Evolutionary conservation across 805 yeast species (phyloP), one percentile per base, ranked within the genome.

Genomic region (Huiozyma naganishii): DNA sequence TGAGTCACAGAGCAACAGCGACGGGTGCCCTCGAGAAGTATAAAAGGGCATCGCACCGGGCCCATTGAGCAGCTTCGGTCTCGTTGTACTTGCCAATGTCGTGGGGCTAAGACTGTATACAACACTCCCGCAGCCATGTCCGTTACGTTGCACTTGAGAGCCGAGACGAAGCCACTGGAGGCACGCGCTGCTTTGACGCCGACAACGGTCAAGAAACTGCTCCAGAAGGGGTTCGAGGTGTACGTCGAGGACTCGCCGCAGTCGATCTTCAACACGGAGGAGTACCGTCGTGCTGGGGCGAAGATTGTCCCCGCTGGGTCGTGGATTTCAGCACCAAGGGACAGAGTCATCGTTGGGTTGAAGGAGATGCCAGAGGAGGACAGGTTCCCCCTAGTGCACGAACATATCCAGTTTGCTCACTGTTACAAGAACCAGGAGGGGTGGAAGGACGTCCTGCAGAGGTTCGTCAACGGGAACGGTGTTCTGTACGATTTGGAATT

Each of bases 101-200:
- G 23, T 17, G 23, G 23, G 23, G 4, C 23, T 17, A 17, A 17
- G 23, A 17, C 23, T 17, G 23, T 17, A 17, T 4, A 17, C 2
- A 17, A 17, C 23, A 17, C 23, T n/a, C 23, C 23, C 23, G 4
- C 23, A 8, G 12, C 29, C 4, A 48, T 48, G 53, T 61, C 73
- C 51, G 86, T 83, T 33, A 79, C 73, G 41, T 70, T 92, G 51
- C 98, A 92, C 58, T 72, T 92, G 49, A 83, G 99, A 72, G 97
- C 97, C 32, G 98, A 92, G 66, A 84, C 92, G 57, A 92, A 92
- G 77, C 95, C 97, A 28, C 69, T 87, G 58, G 99, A 92, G 70
- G 95, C 94, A 48, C 83, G 98, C 71, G 95, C 97, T 37, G 97
- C 95, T 37, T 73, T 92, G 55, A 88, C 98, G 1, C 99, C 99